Percentiles rank a stretch among this genome's conserved stretches.
Evolutionary conservation across 1,139 yeast genomes (phyloP).

Genomic region (Petasospora fabianii): DNA sequence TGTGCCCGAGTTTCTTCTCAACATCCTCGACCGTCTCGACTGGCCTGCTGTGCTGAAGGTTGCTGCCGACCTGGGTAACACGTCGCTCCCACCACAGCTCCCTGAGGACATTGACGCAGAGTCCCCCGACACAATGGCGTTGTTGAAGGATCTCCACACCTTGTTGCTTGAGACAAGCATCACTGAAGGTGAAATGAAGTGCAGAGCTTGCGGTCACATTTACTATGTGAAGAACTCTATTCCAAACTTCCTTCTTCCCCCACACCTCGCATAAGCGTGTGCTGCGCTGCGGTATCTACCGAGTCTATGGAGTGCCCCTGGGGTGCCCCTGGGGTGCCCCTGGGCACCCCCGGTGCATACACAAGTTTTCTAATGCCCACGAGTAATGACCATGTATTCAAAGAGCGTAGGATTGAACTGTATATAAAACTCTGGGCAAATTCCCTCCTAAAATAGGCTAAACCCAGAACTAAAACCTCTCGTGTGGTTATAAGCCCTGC

Average conservation of each 20-base stretch:
- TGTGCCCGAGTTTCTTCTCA: slow-evolving; percentile 74
- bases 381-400: not conserved
- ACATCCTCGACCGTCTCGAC: slow-evolving; percentile 77
- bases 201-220: slow-evolving; percentile 81
- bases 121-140: slow-evolving; percentile 51
- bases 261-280: slow-evolving; percentile 67
- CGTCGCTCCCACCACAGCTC: slow-evolving; percentile 55
- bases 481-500: no score
- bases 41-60: slow-evolving; percentile 83
- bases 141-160: slow-evolving; percentile 72
- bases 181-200: slow-evolving; percentile 82
- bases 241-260: slow-evolving; percentile 92
- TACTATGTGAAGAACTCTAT: slow-evolving; percentile 90
- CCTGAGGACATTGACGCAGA: slow-evolving; percentile 53
- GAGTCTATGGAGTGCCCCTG: no score
- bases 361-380: no score
- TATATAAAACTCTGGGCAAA: no score
- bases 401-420: no score
- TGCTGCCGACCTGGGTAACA: slow-evolving; percentile 62
- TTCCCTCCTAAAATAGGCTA: no score
- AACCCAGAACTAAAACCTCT: no score
- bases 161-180: slow-evolving; percentile 84
- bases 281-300: no score
- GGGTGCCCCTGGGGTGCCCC: no score
- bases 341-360: no score